A percentile compares a stretch with the other conserved stretches of the same genome.
Conservation (phyloP, 208 protist species). For the Wallacemonas sp. region DNA sequence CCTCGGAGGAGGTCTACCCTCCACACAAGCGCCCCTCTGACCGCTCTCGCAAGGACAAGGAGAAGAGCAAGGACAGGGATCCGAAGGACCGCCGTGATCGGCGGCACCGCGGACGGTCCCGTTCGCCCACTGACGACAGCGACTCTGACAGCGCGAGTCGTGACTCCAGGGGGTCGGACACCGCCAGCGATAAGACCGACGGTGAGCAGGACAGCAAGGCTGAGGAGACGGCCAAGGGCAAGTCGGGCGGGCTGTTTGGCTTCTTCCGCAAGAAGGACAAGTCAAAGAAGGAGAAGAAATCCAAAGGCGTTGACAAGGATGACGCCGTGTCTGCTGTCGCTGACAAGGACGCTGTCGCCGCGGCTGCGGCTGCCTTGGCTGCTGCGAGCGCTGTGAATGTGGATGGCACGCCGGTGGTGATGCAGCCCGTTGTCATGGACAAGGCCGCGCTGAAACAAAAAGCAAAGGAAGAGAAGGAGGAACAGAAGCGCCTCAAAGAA, state of each 20-base stretch:
- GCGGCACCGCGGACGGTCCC: background rate
- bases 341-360: background rate
- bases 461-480: constrained; percentile 11
- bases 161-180: background rate
- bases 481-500: background rate
- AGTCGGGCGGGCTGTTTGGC: constrained; percentile 8
- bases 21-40: background rate
- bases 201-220: background rate
- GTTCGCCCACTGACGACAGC: background rate
- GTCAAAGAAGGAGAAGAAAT: constrained; percentile 9
- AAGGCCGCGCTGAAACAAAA: constrained; percentile 4
- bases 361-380: background rate
- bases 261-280: constrained; percentile 10
- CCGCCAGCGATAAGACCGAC: background rate
- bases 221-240: background rate
- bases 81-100: background rate
- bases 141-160: background rate
- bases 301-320: background rate
- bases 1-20: background rate
- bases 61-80: background rate
- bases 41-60: background rate
- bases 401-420: background rate
- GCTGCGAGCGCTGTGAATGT: background rate
- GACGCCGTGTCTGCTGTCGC: background rate
- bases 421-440: background rate